These are phyloP conservation scores for Xylaria sp. DNA, from an alignment of 2,329 filamentous ascomycete genomes.

Conservation along the genomic window DNA sequence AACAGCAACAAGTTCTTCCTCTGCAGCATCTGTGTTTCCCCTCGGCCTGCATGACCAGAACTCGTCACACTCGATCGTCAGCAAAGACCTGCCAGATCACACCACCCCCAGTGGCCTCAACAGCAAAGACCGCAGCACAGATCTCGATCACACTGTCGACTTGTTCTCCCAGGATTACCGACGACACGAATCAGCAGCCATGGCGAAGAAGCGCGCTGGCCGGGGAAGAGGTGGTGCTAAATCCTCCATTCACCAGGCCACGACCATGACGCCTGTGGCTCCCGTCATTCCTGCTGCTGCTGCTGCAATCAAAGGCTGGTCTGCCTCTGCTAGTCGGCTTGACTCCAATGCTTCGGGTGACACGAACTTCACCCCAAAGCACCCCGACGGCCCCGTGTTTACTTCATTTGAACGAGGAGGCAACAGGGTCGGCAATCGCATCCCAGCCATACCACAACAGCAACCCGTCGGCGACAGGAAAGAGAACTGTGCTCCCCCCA, in stretches of 20 bases:
- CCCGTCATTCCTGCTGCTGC: constrained; percentile 24
- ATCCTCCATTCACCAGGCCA: constrained; percentile 28
- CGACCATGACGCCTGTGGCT: constrained; percentile 21
- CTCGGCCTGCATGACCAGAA: constrained; percentile 21
- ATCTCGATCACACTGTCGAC: constrained; percentile 33
- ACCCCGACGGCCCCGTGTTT: constrained; percentile 37
- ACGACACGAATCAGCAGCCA: constrained; percentile 37
- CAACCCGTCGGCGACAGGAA: constrained; percentile 32
- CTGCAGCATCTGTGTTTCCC: constrained; percentile 16
- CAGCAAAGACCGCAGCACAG: constrained; percentile 19
- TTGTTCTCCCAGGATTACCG: constrained; percentile 31
- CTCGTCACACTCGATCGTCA: constrained; percentile 23
- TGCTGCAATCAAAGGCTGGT: constrained; percentile 26
- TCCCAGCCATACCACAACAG: constrained; percentile 26
- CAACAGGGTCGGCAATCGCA: constrained; percentile 26
- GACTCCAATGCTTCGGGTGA: constrained; percentile 40
- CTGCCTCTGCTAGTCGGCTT: constrained; percentile 36
- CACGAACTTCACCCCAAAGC: constrained; percentile 40
- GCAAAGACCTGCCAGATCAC: constrained; percentile 15
- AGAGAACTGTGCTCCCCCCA: constrained; percentile 35
- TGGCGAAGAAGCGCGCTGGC: constrained; percentile 46
- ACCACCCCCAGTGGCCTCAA: neutral
- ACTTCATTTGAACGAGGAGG: constrained; percentile 36
- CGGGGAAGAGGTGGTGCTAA: constrained; percentile 45
- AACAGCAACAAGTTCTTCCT: neutral